These are phyloP conservation scores for Chiua virens DNA, from an alignment of 768 basidiomycete genomes.

Conservation along the genomic window DNA sequence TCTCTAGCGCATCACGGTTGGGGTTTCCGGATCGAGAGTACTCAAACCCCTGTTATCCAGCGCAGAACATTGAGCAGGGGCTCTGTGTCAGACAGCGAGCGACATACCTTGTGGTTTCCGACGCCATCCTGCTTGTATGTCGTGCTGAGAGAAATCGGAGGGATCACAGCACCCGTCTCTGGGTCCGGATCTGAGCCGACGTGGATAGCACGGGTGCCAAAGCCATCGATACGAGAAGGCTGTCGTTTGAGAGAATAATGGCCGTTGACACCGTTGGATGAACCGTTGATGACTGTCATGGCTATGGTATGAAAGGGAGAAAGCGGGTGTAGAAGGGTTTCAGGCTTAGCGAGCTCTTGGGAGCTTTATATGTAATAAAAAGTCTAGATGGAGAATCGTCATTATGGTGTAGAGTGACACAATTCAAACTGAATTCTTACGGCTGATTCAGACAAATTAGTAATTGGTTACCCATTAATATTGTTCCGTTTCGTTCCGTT, in stretches of 20 bases:
- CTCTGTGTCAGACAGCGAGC: not conserved
- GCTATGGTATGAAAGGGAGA: not conserved
- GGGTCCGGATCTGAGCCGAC: slow-evolving; percentile 76
- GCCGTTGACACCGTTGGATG: not conserved
- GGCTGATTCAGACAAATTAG: no score
- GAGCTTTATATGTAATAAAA: no score
- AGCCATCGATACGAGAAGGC: slow-evolving; percentile 45
- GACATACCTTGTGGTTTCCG: slow-evolving; percentile 67
- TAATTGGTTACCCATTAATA: no score
- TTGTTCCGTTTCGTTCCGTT: no score
- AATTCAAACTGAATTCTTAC: no score
- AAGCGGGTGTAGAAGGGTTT: not conserved
- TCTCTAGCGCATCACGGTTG: slow-evolving; percentile 78
- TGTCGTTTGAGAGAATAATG: slow-evolving; percentile 10
- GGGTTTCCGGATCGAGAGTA: slow-evolving; percentile 92
- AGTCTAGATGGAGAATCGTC: no score
- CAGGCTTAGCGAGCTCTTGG: no score
- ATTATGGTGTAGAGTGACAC: no score
- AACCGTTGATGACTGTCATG: slow-evolving; percentile 22
- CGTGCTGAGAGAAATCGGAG: slow-evolving; percentile 86
- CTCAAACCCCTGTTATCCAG: slow-evolving; percentile 84
- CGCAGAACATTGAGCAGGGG: not conserved
- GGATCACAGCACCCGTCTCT: slow-evolving; percentile 83
- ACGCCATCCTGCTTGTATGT: slow-evolving; percentile 85
- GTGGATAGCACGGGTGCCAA: slow-evolving; percentile 83